Percentiles rank a stretch among this genome's conserved stretches.
These are phyloP conservation scores for Lentinula raphanica DNA, from an alignment of 768 basidiomycete species.

Conservation along the genomic window DNA sequence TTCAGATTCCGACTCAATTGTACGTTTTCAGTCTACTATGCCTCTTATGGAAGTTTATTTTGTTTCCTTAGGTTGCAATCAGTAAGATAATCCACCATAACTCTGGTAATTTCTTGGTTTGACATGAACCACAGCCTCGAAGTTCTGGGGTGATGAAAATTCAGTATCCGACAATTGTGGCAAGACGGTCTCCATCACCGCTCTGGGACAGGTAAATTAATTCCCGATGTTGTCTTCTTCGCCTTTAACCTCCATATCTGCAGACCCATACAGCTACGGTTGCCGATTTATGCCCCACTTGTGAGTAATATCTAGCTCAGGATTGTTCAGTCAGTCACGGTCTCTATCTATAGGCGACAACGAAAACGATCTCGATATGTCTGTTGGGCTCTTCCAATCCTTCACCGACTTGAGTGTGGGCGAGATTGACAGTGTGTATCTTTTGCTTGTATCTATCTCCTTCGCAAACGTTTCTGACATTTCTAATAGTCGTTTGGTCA, in stretches of 20 bases:
- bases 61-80: slow-evolving; percentile 41
- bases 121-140: slow-evolving; percentile 33
- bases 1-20: slow-evolving; percentile 41
- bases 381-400: slow-evolving; percentile 56
- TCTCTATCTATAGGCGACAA: slow-evolving; percentile 30
- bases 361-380: slow-evolving; percentile 68
- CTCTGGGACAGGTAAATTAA: slow-evolving; percentile 35
- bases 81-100: slow-evolving; percentile 31
- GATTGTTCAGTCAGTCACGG: not conserved
- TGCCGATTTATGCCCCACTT: slow-evolving; percentile 82
- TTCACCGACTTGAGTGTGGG: slow-evolving; percentile 51
- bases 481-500: not conserved
- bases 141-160: slow-evolving; percentile 45
- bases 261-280: slow-evolving; percentile 56
- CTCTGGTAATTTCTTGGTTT: not conserved
- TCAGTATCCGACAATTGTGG: slow-evolving; percentile 59
- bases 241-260: not conserved
- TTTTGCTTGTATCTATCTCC: not conserved
- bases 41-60: not conserved
- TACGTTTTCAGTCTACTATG: not conserved
- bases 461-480: not conserved
- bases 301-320: not conserved
- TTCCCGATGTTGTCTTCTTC: not conserved
- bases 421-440: slow-evolving; percentile 45
- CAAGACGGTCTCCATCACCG: slow-evolving; percentile 57